These are phyloP conservation scores for Bacidia rubella DNA, from an alignment of 495 filamentous ascomycete species.

Conservation along the genomic window DNA sequence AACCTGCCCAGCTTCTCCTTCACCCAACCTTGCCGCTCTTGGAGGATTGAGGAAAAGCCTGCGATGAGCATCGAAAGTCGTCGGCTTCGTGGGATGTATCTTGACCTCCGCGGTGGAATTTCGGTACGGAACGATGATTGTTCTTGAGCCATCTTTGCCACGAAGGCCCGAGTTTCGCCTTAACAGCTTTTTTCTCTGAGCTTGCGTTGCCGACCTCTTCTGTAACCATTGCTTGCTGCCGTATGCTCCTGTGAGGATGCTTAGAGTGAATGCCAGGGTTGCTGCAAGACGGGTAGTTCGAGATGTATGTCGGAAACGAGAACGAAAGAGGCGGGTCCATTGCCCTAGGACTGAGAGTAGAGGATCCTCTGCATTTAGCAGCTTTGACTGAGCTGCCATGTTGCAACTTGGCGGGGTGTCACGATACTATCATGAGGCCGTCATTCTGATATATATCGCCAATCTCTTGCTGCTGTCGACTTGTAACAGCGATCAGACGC, in stretches of 20 bases:
- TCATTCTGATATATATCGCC: no score
- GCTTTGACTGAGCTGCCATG: constrained; percentile 82
- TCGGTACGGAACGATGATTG: constrained; percentile 88
- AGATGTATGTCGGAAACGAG: constrained; percentile 47
- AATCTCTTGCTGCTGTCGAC: no score
- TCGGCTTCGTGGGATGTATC: constrained; percentile 82
- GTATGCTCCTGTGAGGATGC: constrained; percentile 63
- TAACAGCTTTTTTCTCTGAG: constrained; percentile 62
- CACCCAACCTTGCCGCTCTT: constrained; percentile 56
- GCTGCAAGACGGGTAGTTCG: constrained; percentile 57
- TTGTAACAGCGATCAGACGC: no score
- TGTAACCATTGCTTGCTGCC: constrained; percentile 63
- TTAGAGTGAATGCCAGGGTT: constrained; percentile 56
- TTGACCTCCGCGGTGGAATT: constrained; percentile 73
- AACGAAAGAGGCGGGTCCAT: constrained; percentile 48
- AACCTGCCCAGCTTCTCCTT: constrained; percentile 52
- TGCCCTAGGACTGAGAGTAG: constrained; percentile 53
- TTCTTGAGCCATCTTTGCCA: constrained; percentile 86
- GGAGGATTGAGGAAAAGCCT: constrained; percentile 88
- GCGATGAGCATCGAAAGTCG: constrained; percentile 92
- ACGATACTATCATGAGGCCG: not conserved
- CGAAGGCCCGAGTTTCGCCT: constrained; percentile 84
- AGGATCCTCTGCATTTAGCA: constrained; percentile 56
- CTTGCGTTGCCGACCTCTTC: constrained; percentile 56
- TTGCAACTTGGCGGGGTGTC: not conserved